Evolutionary conservation across 1,284 basidiomycete genomes (phyloP).

Genomic region (Neolentinus lepideus): DNA sequence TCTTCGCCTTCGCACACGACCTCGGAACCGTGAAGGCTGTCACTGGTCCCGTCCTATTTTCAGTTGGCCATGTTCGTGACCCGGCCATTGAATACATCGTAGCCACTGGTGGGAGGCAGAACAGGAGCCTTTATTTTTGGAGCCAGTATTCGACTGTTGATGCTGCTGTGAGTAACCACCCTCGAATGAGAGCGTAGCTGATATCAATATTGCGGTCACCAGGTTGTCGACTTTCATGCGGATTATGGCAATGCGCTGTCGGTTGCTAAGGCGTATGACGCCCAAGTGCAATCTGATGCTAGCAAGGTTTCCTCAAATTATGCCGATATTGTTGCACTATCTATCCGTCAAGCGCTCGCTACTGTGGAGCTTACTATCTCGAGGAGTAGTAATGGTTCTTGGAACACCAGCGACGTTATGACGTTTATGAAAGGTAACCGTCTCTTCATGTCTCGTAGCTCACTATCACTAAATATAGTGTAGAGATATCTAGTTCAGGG

Average conservation of each 20-base stretch:
- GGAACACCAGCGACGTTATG: conserved; percentile 49
- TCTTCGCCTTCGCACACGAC: conserved; percentile 55
- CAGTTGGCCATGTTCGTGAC: conserved; percentile 53
- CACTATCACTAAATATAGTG: background rate
- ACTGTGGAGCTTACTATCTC: conserved; percentile 57
- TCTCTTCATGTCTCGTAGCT: background rate
- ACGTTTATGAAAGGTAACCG: conserved; percentile 52
- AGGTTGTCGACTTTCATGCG: conserved; percentile 37
- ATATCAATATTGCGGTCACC: conserved; percentile 42
- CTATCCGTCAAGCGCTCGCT: conserved; percentile 53
- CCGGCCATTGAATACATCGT: conserved; percentile 51
- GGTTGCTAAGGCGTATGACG: conserved; percentile 45
- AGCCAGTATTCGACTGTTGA: conserved; percentile 35
- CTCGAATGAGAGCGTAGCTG: background rate
- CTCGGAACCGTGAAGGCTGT: conserved; percentile 35
- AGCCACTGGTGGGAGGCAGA: conserved; percentile 34
- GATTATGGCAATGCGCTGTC: conserved; percentile 41
- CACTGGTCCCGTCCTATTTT: conserved; percentile 38
- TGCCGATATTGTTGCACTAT: conserved; percentile 46
- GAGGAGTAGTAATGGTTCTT: conserved; percentile 30
- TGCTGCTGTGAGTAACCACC: conserved; percentile 28
- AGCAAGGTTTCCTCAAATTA: conserved; percentile 48
- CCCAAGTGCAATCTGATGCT: conserved; percentile 45
- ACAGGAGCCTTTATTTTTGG: conserved; percentile 45
- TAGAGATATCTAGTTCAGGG: conserved; percentile 64